phyloP scores from a whole-genome alignment of 768 basidiomycete genomes.

The Auricularia sp. region DNA sequence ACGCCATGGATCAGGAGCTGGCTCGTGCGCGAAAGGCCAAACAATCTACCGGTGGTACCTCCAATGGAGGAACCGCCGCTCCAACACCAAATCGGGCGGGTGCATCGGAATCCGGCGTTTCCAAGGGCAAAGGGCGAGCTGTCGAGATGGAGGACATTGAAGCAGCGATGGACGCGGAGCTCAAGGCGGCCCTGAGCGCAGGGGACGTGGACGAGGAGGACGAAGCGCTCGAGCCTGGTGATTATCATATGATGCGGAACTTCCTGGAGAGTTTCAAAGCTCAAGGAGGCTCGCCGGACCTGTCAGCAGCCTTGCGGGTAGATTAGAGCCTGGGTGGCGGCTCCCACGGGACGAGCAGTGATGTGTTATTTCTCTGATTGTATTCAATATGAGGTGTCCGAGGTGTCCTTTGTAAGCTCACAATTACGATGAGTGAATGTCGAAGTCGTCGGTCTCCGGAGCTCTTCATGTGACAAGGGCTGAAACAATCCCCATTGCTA shows the following conservation, averaged over 20 bases:
- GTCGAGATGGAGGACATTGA: constrained; percentile 51
- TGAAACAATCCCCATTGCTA: too few relatives aligned
- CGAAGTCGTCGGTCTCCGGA: too few relatives aligned
- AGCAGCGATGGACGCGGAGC: constrained; percentile 82
- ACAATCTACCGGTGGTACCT: not conserved
- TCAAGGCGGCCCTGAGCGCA: constrained; percentile 43
- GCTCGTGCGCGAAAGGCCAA: constrained; percentile 31
- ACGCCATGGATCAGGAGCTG: constrained; percentile 85
- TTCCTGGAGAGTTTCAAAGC: constrained; percentile 94
- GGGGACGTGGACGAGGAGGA: constrained; percentile 48
- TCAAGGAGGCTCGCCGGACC: constrained; percentile 87
- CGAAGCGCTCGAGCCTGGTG: constrained; percentile 40
- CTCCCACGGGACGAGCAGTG: constrained; percentile 55
- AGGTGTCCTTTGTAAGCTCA: not conserved
- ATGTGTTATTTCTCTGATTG: not conserved
- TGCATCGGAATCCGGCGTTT: constrained; percentile 14
- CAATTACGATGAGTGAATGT: too few relatives aligned
- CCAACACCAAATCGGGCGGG: constrained; percentile 14
- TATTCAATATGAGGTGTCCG: not conserved
- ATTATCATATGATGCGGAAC: constrained; percentile 92
- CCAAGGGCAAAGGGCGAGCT: constrained; percentile 37
- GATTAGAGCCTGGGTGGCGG: constrained; percentile 65
- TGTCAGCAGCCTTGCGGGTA: constrained; percentile 79
- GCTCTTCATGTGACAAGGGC: too few relatives aligned
- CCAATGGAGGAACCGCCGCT: not conserved